Percentiles rank a stretch among this genome's conserved stretches.
Conservation (phyloP, 805 yeast species). For the Phaffomyces thermotolerans region DNA sequence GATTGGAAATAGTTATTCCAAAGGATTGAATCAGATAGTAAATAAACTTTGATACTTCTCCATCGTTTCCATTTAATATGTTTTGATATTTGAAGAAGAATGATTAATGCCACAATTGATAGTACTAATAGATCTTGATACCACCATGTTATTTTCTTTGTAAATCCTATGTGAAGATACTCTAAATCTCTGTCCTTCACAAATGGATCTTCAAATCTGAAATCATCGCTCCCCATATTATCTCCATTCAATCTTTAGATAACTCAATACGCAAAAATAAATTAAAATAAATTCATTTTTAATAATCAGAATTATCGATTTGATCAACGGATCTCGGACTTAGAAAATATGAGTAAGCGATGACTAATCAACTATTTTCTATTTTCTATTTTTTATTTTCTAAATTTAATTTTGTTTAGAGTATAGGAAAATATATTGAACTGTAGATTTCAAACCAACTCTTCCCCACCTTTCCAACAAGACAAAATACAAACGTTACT, state of each 20-base stretch:
- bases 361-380: neutral
- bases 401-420: no score
- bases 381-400: no score
- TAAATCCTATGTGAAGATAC: slow-evolving; percentile 18
- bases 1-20: slow-evolving; percentile 13
- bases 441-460: no score
- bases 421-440: no score
- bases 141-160: slow-evolving; percentile 15
- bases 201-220: slow-evolving; percentile 19
- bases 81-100: neutral
- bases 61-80: neutral
- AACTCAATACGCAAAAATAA: no score
- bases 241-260: no score
- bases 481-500: no score
- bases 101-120: neutral
- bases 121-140: slow-evolving; percentile 17
- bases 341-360: neutral
- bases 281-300: no score
- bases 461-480: no score
- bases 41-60: neutral
- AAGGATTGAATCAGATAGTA: slow-evolving; percentile 6
- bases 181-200: slow-evolving; percentile 12
- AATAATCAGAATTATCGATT: slow-evolving; percentile 2
- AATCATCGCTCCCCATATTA: slow-evolving; percentile 10
- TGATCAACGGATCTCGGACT: neutral